A percentile compares a stretch with the other conserved stretches of the same genome.
phyloP scores from a whole-genome alignment of 1,284 basidiomycete species.

The Boletus smithii region DNA sequence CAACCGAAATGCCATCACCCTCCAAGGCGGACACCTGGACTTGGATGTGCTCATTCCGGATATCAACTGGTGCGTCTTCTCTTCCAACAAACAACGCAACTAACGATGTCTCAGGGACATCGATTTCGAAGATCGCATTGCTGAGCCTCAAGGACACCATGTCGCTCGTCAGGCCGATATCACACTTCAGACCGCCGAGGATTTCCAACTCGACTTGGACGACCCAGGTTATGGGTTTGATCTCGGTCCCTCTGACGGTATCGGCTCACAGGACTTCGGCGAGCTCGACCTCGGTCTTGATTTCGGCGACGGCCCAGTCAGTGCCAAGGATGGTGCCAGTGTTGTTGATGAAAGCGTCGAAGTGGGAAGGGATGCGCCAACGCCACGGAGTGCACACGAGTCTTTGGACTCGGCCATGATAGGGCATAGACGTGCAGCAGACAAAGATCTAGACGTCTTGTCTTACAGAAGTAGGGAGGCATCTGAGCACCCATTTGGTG shows the following conservation, averaged over 20 bases:
- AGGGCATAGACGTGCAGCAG: constrained; percentile 41
- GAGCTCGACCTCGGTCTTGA: constrained; percentile 71
- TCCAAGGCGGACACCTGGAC: constrained; percentile 71
- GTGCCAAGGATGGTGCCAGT: constrained; percentile 43
- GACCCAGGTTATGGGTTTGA: constrained; percentile 62
- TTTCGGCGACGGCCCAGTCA: constrained; percentile 56
- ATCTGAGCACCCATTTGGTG: constrained; percentile 62
- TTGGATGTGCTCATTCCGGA: constrained; percentile 80
- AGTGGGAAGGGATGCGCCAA: constrained; percentile 68
- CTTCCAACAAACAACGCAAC: background rate
- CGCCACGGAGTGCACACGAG: constrained; percentile 43
- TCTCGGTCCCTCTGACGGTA: constrained; percentile 73
- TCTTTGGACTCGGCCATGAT: constrained; percentile 62
- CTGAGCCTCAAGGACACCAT: constrained; percentile 69
- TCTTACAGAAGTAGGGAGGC: constrained; percentile 59
- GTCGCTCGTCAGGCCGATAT: constrained; percentile 83
- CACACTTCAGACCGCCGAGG: constrained; percentile 69
- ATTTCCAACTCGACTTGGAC: constrained; percentile 60
- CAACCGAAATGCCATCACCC: constrained; percentile 82
- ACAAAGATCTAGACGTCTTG: constrained; percentile 55
- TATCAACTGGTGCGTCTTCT: constrained; percentile 61
- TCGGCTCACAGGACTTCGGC: constrained; percentile 81
- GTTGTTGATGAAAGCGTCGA: constrained; percentile 62
- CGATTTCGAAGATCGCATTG: constrained; percentile 67
- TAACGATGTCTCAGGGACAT: constrained; percentile 54